A percentile compares a stretch with the other conserved stretches of the same genome.
Evolutionary conservation across 441 rosid species (phyloP).

Genomic region (Pelargonium fulgidum): DNA sequence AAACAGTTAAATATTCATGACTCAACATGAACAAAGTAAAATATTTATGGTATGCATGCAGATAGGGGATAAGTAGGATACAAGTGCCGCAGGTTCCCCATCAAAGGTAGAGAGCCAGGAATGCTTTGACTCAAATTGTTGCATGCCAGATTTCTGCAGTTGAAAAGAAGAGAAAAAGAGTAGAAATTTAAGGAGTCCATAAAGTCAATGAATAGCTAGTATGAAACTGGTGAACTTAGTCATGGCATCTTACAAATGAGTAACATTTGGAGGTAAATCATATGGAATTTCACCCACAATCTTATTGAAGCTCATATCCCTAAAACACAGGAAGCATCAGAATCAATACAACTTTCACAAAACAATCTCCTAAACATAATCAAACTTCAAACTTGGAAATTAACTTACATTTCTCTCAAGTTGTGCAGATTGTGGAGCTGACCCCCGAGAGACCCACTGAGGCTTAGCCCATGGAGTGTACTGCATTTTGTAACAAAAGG

Average conservation of each 20-base stretch:
- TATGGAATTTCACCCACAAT: slow-evolving; percentile 70
- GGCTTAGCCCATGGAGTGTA: slow-evolving; percentile 51
- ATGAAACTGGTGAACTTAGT: background rate
- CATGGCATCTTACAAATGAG: slow-evolving; percentile 62
- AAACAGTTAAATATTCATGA: slow-evolving; percentile 17
- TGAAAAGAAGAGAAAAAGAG: slow-evolving; percentile 12
- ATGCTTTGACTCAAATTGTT: slow-evolving; percentile 59
- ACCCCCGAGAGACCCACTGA: slow-evolving; percentile 63
- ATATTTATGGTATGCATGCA: slow-evolving; percentile 11
- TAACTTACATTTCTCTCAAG: slow-evolving; percentile 66
- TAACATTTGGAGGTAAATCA: slow-evolving; percentile 69
- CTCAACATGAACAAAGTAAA: slow-evolving; percentile 10
- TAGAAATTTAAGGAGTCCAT: slow-evolving; percentile 5
- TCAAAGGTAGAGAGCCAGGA: slow-evolving; percentile 57
- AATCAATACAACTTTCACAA: slow-evolving; percentile 14
- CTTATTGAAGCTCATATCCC: slow-evolving; percentile 77
- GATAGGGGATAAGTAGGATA: slow-evolving; percentile 31
- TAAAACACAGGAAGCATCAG: slow-evolving; percentile 22
- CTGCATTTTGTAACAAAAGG: slow-evolving; percentile 32
- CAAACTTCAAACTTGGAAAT: slow-evolving; percentile 15
- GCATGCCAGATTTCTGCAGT: slow-evolving; percentile 65
- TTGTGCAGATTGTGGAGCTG: slow-evolving; percentile 58
- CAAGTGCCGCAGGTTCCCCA: slow-evolving; percentile 62
- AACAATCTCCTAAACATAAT: slow-evolving; percentile 3
- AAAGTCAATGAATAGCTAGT: slow-evolving; percentile 5